Evolutionary conservation across 2,329 filamentous ascomycete genomes (phyloP), one percentile per base, ranked within the genome.

Genomic region (Colletotrichum chlorophyti): DNA sequence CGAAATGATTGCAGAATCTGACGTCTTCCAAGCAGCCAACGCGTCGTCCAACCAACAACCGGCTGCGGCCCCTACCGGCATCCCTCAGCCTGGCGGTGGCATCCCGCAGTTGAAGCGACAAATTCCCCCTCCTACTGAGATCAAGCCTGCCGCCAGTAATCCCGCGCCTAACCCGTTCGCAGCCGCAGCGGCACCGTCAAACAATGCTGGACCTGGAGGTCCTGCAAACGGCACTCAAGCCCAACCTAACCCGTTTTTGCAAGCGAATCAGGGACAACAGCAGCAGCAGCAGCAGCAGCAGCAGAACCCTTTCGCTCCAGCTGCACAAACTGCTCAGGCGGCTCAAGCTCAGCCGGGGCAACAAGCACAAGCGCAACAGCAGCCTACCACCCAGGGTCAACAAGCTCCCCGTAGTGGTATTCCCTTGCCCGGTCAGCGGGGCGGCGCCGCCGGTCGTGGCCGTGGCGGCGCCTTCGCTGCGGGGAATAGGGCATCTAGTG

Each of bases 401-500:
- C 48, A 45, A 5, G 47, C 35, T 3, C 51, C 32, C 12, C 62
- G 64, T 5, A 66, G 62, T n/a, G 69, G 73, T 4, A 74, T 79
- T 12, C 76, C 76, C 0, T 72, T 78, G 67, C 74, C 74, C 29
- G 71, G 76, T 26, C 38, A 42, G 32, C 75, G 76, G 8, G 76
- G 75, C 26, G 73, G 71, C 3, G 46, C 40, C 14, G 63, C 60
- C 21, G 58, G 57, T 3, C 70, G 76, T 23, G 76, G 74, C 21
- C 67, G 76, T 24, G 73, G 74, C 21, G 73, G 73, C 8, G 74
- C 76, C 47, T 70, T 73, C 1, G 70, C 75, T 41, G 74, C 75
- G 4, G 65, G 72, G 10, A 74, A 76, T 54, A 69, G 76, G 26
- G 64, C 63, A 4, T 68, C 68, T 6, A 72, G 70, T 14, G 62